A percentile compares a stretch with the other conserved stretches of the same genome.
These are phyloP conservation scores for Pharnaceum exiguum DNA, from an alignment of 148 eudicot genomes.

Conservation along the genomic window DNA sequence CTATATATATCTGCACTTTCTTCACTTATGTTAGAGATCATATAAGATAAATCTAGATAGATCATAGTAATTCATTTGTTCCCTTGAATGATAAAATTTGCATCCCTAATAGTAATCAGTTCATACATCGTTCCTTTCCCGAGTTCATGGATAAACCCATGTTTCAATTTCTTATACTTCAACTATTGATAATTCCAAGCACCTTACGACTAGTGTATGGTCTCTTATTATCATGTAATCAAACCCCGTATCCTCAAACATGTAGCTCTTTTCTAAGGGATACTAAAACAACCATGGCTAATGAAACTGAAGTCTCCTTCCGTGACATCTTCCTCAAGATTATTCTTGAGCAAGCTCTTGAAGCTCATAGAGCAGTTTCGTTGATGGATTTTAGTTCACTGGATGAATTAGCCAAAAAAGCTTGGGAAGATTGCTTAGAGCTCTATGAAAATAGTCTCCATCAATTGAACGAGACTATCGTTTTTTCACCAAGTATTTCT, in stretches of 20 bases:
- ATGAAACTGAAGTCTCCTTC: slow-evolving; percentile 11
- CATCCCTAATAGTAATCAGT: no score
- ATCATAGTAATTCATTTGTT: no score
- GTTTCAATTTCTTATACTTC: slow-evolving; percentile 3
- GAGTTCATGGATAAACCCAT: slow-evolving; percentile 1
- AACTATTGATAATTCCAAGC: background rate
- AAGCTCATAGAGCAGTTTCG: slow-evolving; percentile 27
- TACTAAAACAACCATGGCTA: background rate
- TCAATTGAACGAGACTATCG: slow-evolving; percentile 35
- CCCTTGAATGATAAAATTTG: no score
- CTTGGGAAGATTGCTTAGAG: slow-evolving; percentile 59
- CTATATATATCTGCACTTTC: no score
- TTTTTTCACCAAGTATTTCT: background rate
- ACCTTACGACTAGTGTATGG: slow-evolving; percentile 23
- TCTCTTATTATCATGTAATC: slow-evolving; percentile 24
- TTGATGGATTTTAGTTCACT: slow-evolving; percentile 32
- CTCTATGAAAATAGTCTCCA: slow-evolving; percentile 46
- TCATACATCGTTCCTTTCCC: no score
- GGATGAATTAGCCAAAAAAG: slow-evolving; percentile 28
- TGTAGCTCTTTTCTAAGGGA: slow-evolving; percentile 24
- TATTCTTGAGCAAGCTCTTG: slow-evolving; percentile 33
- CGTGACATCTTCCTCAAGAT: slow-evolving; percentile 23
- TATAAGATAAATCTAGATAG: no score
- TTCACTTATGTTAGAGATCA: no score
- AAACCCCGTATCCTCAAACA: slow-evolving; percentile 40